Percentiles rank a stretch among this genome's conserved stretches.
phyloP scores from a whole-genome alignment of 176 grass and related monocot genomes.

The Dactylis glomerata region DNA sequence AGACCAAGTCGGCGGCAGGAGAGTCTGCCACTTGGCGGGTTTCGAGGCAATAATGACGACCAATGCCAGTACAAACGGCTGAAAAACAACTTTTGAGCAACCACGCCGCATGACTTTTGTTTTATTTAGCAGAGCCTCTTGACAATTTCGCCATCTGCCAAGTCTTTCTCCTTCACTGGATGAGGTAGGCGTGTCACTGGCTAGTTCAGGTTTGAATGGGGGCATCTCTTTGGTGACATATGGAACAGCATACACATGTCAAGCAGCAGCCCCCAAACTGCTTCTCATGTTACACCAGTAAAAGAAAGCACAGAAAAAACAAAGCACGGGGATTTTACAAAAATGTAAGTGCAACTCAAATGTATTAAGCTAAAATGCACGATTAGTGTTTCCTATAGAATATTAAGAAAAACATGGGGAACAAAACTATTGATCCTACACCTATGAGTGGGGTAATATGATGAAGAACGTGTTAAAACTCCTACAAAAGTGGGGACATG shows the following conservation, averaged over 20 bases:
- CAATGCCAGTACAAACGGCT: conserved; percentile 18
- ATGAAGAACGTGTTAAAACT: too few species aligned
- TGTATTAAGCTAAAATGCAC: too few species aligned
- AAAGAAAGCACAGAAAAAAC: not conserved
- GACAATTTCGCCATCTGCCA: conserved; percentile 22
- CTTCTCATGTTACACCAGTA: not conserved
- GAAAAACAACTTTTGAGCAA: conserved; percentile 33
- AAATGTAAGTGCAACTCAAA: not conserved
- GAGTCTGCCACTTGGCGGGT: conserved; percentile 32
- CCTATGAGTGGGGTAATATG: too few species aligned
- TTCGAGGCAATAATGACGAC: not conserved
- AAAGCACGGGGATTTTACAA: not conserved
- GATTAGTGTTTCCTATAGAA: not conserved
- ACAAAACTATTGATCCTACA: too few species aligned
- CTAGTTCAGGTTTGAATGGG: not conserved
- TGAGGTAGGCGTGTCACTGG: conserved; percentile 12
- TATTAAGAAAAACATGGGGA: too few species aligned
- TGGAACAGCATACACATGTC: not conserved
- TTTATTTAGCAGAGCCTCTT: conserved; percentile 27
- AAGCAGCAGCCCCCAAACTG: conserved; percentile 3
- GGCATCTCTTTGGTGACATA: not conserved
- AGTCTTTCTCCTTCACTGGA: conserved; percentile 1
- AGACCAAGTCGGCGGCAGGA: conserved; percentile 26
- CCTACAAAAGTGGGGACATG: too few species aligned
- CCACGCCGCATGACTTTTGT: not conserved